Evolutionary conservation across 202 grass and related monocot genomes (phyloP), one percentile per base, ranked within the genome.

Genomic region (Bolboschoenoplectus hybrid): DNA sequence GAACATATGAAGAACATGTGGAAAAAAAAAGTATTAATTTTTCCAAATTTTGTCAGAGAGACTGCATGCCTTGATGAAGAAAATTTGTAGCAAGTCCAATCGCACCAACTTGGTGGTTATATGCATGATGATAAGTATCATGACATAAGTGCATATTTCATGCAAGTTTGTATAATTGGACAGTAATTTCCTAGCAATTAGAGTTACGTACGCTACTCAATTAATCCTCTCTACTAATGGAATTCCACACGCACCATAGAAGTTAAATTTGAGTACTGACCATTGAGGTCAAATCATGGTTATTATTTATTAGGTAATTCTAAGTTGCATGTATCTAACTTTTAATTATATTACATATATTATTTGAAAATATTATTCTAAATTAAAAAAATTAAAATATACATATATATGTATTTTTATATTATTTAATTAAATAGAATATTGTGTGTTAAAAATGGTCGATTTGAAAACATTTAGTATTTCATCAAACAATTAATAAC

Each of bases 121-220:
- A 68, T 68, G 38, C 66, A 73, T 49, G 44, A 47, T 73, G 44
- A 49, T 20, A 11, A 32, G 72, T 32, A 32, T 11, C 5, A 76
- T 76, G 73, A 53, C 73, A 50, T 51, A 74, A 74, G 71, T 51
- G 71, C 71, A 74, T 74, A 74, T 50, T 50, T 72, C 19, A 36
- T 77, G 50, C 49, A 77, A 14, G 50, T 53, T 76, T 47, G 20
- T 53, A 10, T 53, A 53, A 38, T 76, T 77, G 36, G 57, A 16
- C 57, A 36, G 12, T 3, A 8, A 78, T 13, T 77, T 51, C 1
- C 34, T 38, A 39, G 74, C 6, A 78, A 78, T 56, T 57, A 38
- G 74, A 56, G 74, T 57, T 78, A 4, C 11, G 51, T 57, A 57
- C 74, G 51, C 50, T 57, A 9, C 74, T 56, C 57, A 61, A 13